Evolutionary conservation across 192 early-diverging fungal genomes (phyloP).

Genomic region (Backusella liffmaniae): DNA sequence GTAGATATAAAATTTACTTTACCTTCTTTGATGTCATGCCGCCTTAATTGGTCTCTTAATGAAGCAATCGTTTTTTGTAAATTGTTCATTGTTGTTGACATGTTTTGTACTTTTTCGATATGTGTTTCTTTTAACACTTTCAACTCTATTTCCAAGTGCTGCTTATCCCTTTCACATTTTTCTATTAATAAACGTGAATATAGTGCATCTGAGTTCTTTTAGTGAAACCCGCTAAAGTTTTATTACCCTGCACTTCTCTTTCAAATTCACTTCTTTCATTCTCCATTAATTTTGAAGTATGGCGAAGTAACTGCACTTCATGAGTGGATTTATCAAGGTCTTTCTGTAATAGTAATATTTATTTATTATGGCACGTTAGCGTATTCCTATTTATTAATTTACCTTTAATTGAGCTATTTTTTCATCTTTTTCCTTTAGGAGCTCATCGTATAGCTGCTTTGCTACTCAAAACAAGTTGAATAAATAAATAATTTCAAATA

Average conservation of each 20-base stretch:
- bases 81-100: constrained; percentile 5
- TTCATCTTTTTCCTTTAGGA: constrained; percentile 11
- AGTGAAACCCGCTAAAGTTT: not conserved
- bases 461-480: not conserved
- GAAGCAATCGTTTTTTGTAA: not conserved
- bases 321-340: constrained; percentile 10
- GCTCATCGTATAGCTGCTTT: not conserved
- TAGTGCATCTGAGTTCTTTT: not conserved
- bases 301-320: constrained; percentile 4
- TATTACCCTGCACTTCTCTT: not conserved
- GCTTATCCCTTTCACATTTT: constrained; percentile 6
- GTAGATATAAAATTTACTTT: not conserved
- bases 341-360: not conserved
- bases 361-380: not conserved
- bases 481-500: not conserved
- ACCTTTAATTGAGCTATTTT: constrained; percentile 4
- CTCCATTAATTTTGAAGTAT: constrained; percentile 1
- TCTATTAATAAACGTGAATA: not conserved
- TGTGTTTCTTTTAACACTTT: constrained; percentile 20
- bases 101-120: constrained; percentile 10
- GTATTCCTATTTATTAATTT: not conserved
- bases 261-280: constrained; percentile 15
- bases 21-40: constrained; percentile 12
- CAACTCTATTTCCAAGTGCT: not conserved
- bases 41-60: constrained; percentile 4